Evolutionary conservation across 768 basidiomycete genomes (phyloP).

Genomic region (Crucibulum laeve): DNA sequence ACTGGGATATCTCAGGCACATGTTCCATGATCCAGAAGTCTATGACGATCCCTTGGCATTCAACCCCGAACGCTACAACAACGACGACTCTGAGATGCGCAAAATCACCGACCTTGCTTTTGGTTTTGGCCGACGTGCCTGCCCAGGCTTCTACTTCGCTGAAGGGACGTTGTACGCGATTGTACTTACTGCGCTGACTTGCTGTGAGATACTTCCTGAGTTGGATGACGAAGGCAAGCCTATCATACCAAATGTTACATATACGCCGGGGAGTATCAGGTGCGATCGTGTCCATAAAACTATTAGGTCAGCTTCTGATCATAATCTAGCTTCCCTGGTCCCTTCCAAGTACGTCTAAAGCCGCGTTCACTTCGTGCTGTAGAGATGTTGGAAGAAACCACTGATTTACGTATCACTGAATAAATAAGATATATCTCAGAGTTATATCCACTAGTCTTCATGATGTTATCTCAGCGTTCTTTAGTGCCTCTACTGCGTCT

Average conservation of each 20-base stretch:
- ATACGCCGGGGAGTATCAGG: neutral
- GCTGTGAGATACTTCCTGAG: neutral
- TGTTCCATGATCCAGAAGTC: neutral
- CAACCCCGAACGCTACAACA: neutral
- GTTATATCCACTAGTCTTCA: too few species aligned
- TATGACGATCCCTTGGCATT: neutral
- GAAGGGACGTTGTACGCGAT: neutral
- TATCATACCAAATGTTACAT: neutral
- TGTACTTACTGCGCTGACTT: neutral
- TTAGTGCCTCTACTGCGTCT: too few species aligned
- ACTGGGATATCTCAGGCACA: too few species aligned
- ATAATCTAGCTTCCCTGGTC: too few species aligned
- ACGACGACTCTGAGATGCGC: neutral
- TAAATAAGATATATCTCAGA: too few species aligned
- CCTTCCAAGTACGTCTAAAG: too few species aligned
- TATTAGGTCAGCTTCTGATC: too few species aligned
- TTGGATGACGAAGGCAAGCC: neutral
- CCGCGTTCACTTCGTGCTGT: too few species aligned
- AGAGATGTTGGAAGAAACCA: too few species aligned
- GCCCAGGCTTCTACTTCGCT: neutral
- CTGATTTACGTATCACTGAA: too few species aligned
- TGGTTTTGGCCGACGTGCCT: neutral
- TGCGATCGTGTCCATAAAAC: too few species aligned
- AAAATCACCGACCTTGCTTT: neutral
- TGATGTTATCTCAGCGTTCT: too few species aligned